These are phyloP conservation scores for Podaxis rugospora DNA, from an alignment of 768 basidiomycete species.

Conservation along the genomic window DNA sequence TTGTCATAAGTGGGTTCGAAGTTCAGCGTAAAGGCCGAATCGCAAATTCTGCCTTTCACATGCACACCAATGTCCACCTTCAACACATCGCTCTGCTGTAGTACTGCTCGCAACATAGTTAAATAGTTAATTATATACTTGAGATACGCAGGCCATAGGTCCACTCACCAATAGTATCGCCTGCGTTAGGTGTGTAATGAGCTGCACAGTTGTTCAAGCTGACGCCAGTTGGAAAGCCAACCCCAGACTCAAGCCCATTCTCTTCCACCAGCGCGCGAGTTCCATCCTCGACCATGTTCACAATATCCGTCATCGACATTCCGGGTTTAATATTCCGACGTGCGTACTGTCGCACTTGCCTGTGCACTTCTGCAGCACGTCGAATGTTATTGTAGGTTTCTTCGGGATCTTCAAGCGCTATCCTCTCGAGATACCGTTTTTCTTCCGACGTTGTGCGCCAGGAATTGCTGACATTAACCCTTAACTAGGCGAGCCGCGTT, in stretches of 20 bases:
- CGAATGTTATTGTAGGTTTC: conserved; percentile 87
- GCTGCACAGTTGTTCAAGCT: conserved; percentile 94
- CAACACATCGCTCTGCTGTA: conserved; percentile 80
- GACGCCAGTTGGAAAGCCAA: conserved; percentile 96
- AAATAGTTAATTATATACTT: neutral
- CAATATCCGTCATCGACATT: conserved; percentile 93
- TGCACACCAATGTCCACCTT: conserved; percentile 99
- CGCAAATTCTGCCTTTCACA: conserved; percentile 90
- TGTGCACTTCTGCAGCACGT: conserved; percentile 92
- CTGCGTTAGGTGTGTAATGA: conserved; percentile 94
- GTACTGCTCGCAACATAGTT: conserved; percentile 42
- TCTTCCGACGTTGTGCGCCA: conserved; percentile 92
- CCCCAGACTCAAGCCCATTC: conserved; percentile 76
- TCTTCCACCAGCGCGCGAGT: conserved; percentile 91
- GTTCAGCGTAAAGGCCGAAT: conserved; percentile 92
- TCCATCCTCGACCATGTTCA: conserved; percentile 88
- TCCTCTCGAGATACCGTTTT: conserved; percentile 75
- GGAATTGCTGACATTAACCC: conserved; percentile 52
- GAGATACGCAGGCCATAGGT: neutral
- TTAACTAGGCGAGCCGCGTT: neutral
- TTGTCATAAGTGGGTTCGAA: conserved; percentile 90
- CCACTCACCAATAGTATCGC: conserved; percentile 72
- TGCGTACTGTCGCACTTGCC: conserved; percentile 83
- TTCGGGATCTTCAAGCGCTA: conserved; percentile 75
- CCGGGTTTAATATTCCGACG: conserved; percentile 85